These are phyloP conservation scores for Solanum pennellii DNA, from an alignment of 257 asterid species.

Conservation along the genomic window DNA sequence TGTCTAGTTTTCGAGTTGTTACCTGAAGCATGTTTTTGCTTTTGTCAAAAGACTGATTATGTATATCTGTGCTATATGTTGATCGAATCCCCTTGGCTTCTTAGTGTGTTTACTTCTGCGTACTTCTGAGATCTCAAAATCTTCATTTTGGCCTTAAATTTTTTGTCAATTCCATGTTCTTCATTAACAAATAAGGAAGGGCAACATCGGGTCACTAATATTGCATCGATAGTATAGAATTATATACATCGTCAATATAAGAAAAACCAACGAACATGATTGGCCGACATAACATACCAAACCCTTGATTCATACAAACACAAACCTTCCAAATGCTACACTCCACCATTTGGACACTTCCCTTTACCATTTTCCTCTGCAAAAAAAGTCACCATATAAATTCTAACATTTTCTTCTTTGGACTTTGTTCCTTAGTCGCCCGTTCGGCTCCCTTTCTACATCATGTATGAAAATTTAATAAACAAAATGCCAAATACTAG, in stretches of 20 bases:
- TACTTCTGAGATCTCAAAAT: background rate
- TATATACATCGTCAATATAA: background rate
- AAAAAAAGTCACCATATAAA: background rate
- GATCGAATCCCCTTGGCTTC: background rate
- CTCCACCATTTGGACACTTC: background rate
- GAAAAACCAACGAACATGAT: background rate
- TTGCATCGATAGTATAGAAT: background rate
- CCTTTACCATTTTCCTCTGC: background rate
- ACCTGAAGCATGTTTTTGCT: background rate
- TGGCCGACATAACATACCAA: background rate
- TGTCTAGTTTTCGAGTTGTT: background rate
- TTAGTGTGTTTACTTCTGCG: background rate
- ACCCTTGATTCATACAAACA: conserved; percentile 3
- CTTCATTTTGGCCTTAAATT: background rate
- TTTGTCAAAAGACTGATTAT: background rate
- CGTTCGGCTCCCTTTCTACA: background rate
- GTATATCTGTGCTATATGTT: background rate
- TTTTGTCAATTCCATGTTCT: background rate
- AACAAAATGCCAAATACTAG: background rate
- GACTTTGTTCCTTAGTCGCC: background rate
- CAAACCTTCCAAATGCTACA: conserved; percentile 4
- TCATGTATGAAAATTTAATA: background rate
- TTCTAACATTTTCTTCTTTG: conserved; percentile 3
- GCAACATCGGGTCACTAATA: background rate
- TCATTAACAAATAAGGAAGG: background rate